Base-by-base conservation (phyloP, 768 basidiomycete genomes). In the Termitomyces titanicus region DNA sequence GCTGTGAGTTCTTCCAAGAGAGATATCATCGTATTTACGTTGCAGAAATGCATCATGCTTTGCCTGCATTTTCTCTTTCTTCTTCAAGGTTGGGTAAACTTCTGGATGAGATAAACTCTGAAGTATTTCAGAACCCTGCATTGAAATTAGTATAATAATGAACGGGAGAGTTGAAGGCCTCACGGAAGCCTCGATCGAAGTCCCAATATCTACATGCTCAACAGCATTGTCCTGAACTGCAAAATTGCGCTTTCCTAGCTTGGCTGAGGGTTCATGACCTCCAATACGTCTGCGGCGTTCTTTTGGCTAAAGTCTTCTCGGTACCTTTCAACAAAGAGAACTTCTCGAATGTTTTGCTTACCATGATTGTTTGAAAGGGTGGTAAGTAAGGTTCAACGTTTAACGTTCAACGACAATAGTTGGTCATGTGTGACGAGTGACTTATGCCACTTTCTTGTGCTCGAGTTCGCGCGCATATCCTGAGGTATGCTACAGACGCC, bases 21-120 rank as follows among this genome's bases (percentile, higher is more conserved):
- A 11, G 33, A 22, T 27, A 38, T 3, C 20, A 15, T 45, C 74
- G 35, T 60, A n/a, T n/a, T n/a, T n/a, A 89, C 89, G 83, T 73
- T 84, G 76, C 42, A 90, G 64, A 61, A 92, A 87, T 3, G 82
- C 76, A 58, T 88, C 82, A 47, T 83, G 84, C 66, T 85, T 91
- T 52, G 82, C 60, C 17, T 79, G 75, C 51, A 80, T 80, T 66
- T 85, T 90, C 54, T 80, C 83, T 64, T 86, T 90, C 70, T 92
- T 92, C 58, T 69, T 80, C 46, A 74, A 56, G 67, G 59, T 17
- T 47, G 56, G 22, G 48, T 56, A 24, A 60, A 53, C 18, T 56
- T 73, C 70, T 12, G 63, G 35, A 17, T 61, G 50, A 44, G 64
- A 63, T 52, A 76, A 62, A 34, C 74, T 65, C 27, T 70, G 62